phyloP scores from a whole-genome alignment of 441 rosid species.

The Omphalea diandra region DNA sequence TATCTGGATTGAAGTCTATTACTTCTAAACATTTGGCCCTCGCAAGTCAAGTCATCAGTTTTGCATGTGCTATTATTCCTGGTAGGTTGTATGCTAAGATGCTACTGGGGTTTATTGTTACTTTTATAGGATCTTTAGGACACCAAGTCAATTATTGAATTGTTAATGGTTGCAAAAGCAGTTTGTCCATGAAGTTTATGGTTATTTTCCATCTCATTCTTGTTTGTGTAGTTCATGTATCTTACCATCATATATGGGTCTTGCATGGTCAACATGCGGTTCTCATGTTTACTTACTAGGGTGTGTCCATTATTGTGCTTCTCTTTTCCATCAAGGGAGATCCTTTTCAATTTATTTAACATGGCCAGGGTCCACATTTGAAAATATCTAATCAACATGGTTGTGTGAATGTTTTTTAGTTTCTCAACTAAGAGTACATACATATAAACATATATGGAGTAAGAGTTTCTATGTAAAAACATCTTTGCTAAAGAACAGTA shows the following conservation, averaged over 20 bases:
- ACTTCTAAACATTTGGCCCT: conserved; percentile 98
- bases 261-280: background rate
- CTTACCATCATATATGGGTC: background rate
- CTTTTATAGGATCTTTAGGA: background rate
- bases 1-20: conserved; percentile 96
- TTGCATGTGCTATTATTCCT: conserved; percentile 79
- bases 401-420: too few species aligned
- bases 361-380: background rate
- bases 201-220: background rate
- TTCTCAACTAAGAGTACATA: background rate
- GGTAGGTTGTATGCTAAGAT: conserved; percentile 50
- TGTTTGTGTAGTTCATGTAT: background rate
- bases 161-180: background rate
- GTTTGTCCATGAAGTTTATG: background rate
- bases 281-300: background rate
- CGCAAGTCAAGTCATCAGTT: conserved; percentile 98
- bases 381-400: background rate
- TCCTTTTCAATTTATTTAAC: background rate
- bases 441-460: background rate
- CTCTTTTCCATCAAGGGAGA: background rate
- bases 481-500: background rate
- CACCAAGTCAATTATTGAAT: background rate
- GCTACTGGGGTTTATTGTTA: conserved; percentile 6
- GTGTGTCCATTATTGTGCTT: background rate
- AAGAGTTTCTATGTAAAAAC: background rate